phyloP scores from a whole-genome alignment of 2,329 filamentous ascomycete genomes.

The Teratosphaeria zuluensis region DNA sequence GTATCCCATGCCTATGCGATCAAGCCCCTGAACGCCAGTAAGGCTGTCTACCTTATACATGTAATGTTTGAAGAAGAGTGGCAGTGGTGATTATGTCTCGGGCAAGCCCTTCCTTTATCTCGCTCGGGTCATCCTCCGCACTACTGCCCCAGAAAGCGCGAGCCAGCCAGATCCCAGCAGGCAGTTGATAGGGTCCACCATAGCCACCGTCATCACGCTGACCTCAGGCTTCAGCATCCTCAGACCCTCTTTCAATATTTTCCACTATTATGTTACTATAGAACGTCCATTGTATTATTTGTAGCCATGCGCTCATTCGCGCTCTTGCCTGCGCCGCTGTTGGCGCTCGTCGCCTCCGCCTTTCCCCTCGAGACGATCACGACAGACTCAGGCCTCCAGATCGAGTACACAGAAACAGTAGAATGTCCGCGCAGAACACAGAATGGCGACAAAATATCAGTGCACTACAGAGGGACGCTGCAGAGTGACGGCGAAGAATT shows the following conservation, averaged over 20 bases:
- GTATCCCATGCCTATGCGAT: too few species aligned
- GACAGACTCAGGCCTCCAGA: slow-evolving; percentile 16
- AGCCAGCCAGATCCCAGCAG: not conserved
- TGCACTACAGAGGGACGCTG: slow-evolving; percentile 43
- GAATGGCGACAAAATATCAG: slow-evolving; percentile 37
- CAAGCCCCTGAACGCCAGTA: too few species aligned
- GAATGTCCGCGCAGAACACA: slow-evolving; percentile 36
- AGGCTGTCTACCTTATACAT: too few species aligned
- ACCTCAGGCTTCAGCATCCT: not conserved
- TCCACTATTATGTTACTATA: not conserved
- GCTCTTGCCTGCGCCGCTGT: slow-evolving; percentile 8
- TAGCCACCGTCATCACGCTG: not conserved
- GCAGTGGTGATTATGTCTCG: too few species aligned
- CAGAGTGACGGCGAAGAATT: slow-evolving; percentile 62
- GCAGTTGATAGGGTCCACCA: not conserved
- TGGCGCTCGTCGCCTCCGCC: slow-evolving; percentile 7
- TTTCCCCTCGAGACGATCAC: slow-evolving; percentile 7
- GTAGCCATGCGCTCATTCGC: slow-evolving; percentile 9
- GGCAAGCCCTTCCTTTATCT: too few species aligned
- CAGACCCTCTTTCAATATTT: not conserved
- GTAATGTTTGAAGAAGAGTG: too few species aligned
- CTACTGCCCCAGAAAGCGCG: too few species aligned
- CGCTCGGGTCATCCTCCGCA: too few species aligned
- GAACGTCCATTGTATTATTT: not conserved
- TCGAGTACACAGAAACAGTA: slow-evolving; percentile 34